Conservation (phyloP, 345 rosid species). For the Odontarrhena argentea region DNA sequence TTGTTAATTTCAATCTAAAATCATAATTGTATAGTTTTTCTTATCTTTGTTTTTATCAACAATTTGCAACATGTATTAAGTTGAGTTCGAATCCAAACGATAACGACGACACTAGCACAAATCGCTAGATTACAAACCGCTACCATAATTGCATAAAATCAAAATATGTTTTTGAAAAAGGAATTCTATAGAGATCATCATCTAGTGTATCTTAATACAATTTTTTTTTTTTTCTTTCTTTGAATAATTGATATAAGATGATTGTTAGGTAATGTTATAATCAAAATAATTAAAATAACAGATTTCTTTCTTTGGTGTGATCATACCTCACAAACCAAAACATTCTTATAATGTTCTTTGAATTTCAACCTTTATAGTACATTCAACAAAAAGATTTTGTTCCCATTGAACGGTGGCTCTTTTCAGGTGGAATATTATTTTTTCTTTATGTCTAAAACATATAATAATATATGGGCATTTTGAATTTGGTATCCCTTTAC, state of each 20-base stretch:
- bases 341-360: constrained; percentile 37
- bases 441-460: constrained; percentile 15
- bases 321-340: constrained; percentile 38
- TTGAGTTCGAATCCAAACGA: too few species aligned
- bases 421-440: constrained; percentile 43
- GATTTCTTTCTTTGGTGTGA: constrained; percentile 38
- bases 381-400: constrained; percentile 43
- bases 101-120: too few species aligned
- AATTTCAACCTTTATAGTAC: constrained; percentile 42
- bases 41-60: background rate
- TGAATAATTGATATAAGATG: constrained; percentile 11
- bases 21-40: background rate
- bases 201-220: background rate
- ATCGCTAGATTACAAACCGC: too few species aligned
- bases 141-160: too few species aligned
- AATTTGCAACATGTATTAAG: too few species aligned
- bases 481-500: constrained; percentile 27
- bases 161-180: too few species aligned
- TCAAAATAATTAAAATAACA: constrained; percentile 23
- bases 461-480: constrained; percentile 31
- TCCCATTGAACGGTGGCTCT: constrained; percentile 45
- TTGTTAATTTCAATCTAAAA: background rate
- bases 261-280: constrained; percentile 30
- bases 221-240: background rate
- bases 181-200: too few species aligned